A percentile compares a stretch with the other conserved stretches of the same genome.
These are phyloP conservation scores for Zhuliangozyma parablackwelliae DNA, from an alignment of 1,139 yeast species.

Conservation along the genomic window DNA sequence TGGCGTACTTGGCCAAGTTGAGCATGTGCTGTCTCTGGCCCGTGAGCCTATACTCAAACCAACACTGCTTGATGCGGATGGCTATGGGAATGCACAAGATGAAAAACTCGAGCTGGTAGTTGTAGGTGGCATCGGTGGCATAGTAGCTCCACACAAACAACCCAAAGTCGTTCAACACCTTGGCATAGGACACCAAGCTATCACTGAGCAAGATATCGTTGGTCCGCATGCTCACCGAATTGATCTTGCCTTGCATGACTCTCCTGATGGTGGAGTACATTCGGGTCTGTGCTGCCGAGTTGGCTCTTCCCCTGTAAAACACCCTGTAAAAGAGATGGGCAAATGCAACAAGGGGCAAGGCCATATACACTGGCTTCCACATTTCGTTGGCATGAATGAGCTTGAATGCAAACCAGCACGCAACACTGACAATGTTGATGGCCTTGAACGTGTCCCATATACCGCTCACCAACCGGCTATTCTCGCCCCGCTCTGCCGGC, in stretches of 20 bases:
- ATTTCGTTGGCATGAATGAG: slow-evolving; percentile 11
- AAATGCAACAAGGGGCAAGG: slow-evolving; percentile 18
- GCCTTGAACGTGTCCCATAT: slow-evolving; percentile 25
- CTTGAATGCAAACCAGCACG: slow-evolving; percentile 21
- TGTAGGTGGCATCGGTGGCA: slow-evolving; percentile 22
- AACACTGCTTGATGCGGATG: slow-evolving; percentile 77
- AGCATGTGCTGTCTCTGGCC: slow-evolving; percentile 52
- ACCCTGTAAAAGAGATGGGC: slow-evolving; percentile 13
- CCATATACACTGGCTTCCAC: slow-evolving; percentile 10
- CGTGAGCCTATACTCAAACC: slow-evolving; percentile 57
- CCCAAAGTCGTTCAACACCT: slow-evolving; percentile 67
- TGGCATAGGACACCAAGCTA: slow-evolving; percentile 73
- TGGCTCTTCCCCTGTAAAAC: slow-evolving; percentile 11
- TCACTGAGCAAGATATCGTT: slow-evolving; percentile 81
- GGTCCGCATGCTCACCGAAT: slow-evolving; percentile 53
- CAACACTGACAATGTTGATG: slow-evolving; percentile 17
- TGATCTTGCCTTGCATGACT: slow-evolving; percentile 52
- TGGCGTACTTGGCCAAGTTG: slow-evolving; percentile 70
- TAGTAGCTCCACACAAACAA: slow-evolving; percentile 36
- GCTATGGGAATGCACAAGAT: slow-evolving; percentile 59
- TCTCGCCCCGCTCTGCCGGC: slow-evolving; percentile 30
- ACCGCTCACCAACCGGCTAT: slow-evolving; percentile 27
- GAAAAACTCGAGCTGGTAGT: slow-evolving; percentile 40
- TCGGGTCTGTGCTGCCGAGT: slow-evolving; percentile 36
- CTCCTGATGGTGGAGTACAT: slow-evolving; percentile 49